phyloP scores from a whole-genome alignment of 768 basidiomycete species.

The Mycena belliarum region DNA sequence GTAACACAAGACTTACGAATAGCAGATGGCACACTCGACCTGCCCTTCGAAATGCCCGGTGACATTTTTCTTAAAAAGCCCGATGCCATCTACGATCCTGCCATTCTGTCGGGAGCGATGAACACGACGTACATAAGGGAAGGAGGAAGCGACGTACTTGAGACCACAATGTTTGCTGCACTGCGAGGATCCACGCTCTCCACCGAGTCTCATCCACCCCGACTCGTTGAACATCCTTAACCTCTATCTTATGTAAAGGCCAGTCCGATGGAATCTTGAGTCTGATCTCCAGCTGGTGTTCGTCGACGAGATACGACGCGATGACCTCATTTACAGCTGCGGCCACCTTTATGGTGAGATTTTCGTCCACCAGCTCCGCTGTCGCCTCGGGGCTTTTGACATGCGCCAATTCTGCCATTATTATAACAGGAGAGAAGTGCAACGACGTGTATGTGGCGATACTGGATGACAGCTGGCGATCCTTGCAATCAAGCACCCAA shows the following conservation, averaged over 20 bases:
- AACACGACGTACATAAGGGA: background rate
- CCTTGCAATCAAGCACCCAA: conserved; percentile 88
- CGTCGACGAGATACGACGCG: conserved; percentile 86
- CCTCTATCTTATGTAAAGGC: conserved; percentile 85
- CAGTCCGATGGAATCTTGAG: conserved; percentile 87
- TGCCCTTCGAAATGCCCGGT: conserved; percentile 92
- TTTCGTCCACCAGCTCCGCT: conserved; percentile 71
- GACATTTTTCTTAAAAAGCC: conserved; percentile 93
- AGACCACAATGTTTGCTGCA: conserved; percentile 87
- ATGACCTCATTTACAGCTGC: conserved; percentile 76
- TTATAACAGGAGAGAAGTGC: conserved; percentile 88
- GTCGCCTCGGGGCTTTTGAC: conserved; percentile 57
- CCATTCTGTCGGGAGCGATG: conserved; percentile 66
- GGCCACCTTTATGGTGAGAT: conserved; percentile 77
- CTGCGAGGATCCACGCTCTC: conserved; percentile 91
- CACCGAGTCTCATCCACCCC: conserved; percentile 90
- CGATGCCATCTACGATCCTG: conserved; percentile 82
- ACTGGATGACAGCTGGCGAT: conserved; percentile 79
- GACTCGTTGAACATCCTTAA: conserved; percentile 80
- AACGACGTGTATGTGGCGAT: conserved; percentile 78
- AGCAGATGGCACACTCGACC: conserved; percentile 95
- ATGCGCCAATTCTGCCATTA: conserved; percentile 77
- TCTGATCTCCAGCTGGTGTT: conserved; percentile 88
- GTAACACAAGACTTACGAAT: conserved; percentile 59
- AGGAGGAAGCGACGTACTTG: conserved; percentile 60